Evolutionary conservation across 208 protist genomes (phyloP).

Genomic region (Eutreptiella sp.): DNA sequence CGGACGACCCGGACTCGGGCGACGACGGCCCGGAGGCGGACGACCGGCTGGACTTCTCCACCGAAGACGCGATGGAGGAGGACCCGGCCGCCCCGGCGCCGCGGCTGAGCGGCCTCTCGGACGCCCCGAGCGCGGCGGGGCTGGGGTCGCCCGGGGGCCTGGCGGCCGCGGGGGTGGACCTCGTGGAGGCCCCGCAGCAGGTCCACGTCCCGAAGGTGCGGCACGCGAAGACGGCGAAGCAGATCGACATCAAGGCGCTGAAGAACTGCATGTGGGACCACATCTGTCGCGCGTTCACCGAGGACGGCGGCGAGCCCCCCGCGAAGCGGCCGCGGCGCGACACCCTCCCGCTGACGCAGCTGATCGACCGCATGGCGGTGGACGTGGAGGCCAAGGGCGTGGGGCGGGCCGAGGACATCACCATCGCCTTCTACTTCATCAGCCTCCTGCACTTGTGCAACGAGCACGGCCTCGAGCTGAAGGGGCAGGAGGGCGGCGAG

Average conservation of each 20-base stretch:
- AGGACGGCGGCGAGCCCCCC: too few species aligned
- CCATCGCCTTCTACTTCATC: constrained; percentile 46
- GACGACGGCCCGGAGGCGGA: too few species aligned
- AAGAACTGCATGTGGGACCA: constrained; percentile 37
- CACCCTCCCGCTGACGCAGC: neutral
- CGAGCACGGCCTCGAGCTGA: constrained; percentile 50
- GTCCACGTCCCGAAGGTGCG: constrained; percentile 22
- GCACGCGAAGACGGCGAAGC: constrained; percentile 42
- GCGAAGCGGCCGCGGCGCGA: neutral
- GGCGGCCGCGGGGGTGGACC: neutral
- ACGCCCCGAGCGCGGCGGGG: too few species aligned
- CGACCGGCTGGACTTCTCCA: too few species aligned
- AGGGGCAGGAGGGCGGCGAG: too few species aligned
- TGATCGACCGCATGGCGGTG: neutral
- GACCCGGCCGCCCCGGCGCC: too few species aligned
- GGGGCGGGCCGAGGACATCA: neutral
- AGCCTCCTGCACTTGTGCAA: constrained; percentile 72
- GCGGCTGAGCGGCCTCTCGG: too few species aligned
- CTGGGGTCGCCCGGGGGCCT: too few species aligned
- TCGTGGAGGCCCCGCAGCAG: constrained; percentile 16
- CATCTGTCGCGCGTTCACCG: neutral
- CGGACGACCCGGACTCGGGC: too few species aligned
- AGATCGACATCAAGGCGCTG: constrained; percentile 46
- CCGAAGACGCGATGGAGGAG: too few species aligned
- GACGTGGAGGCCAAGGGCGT: neutral